Conservation (phyloP, 1,139 yeast genomes). For the Sugiyamaella grinbergsii region DNA sequence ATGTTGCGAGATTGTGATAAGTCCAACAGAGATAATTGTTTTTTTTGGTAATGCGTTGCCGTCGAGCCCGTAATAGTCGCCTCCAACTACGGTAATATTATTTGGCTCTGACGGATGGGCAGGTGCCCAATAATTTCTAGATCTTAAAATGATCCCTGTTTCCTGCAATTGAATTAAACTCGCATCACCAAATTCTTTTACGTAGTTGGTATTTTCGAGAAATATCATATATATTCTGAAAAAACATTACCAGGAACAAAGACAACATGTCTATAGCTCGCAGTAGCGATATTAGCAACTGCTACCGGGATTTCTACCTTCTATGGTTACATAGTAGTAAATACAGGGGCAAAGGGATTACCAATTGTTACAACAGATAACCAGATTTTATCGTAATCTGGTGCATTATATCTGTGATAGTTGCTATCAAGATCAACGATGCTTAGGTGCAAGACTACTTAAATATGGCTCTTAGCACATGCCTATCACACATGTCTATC, state of each 20-base stretch:
- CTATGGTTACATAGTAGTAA: slow-evolving; percentile 42
- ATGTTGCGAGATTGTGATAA: slow-evolving; percentile 48
- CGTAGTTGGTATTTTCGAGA: slow-evolving; percentile 54
- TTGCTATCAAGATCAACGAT: too few relatives aligned
- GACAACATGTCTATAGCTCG: slow-evolving; percentile 38
- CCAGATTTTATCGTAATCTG: too few relatives aligned
- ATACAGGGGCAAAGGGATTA: slow-evolving; percentile 38
- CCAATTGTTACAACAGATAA: slow-evolving; percentile 28
- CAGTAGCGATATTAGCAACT: slow-evolving; percentile 47
- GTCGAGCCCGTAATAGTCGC: slow-evolving; percentile 51
- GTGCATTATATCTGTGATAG: too few relatives aligned
- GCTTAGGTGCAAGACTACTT: too few relatives aligned
- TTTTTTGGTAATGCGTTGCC: slow-evolving; percentile 49
- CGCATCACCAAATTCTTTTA: slow-evolving; percentile 50
- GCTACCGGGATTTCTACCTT: slow-evolving; percentile 43
- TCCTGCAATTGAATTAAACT: slow-evolving; percentile 46
- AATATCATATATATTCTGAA: slow-evolving; percentile 49
- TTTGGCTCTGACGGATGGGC: slow-evolving; percentile 57
- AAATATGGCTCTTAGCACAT: too few relatives aligned
- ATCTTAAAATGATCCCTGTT: slow-evolving; percentile 48
- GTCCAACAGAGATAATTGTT: slow-evolving; percentile 51
- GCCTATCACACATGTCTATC: too few relatives aligned
- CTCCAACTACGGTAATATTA: slow-evolving; percentile 51
- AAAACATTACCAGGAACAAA: slow-evolving; percentile 47
- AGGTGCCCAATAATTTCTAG: slow-evolving; percentile 52